Percentiles rank a stretch among this genome's conserved stretches.
phyloP scores from a whole-genome alignment of 768 basidiomycete genomes.

The Fomitopsis serialis region DNA sequence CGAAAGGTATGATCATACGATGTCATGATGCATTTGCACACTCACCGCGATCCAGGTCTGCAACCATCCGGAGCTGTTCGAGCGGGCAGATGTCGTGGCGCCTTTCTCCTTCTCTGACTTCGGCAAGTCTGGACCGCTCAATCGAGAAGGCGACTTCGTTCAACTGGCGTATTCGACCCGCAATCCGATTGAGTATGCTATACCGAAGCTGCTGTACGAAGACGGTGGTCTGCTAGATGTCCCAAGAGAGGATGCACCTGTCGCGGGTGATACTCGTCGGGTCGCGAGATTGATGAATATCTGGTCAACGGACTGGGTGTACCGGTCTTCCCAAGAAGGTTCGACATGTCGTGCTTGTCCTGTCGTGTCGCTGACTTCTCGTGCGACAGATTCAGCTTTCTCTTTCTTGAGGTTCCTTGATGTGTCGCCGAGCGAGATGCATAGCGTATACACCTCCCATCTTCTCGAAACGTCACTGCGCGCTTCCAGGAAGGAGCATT shows the following conservation, averaged over 20 bases:
- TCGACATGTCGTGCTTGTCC: conserved; percentile 12
- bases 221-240: conserved; percentile 71
- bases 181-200: conserved; percentile 74
- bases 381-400: conserved; percentile 50
- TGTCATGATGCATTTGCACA: not conserved
- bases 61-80: conserved; percentile 97
- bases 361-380: not conserved
- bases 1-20: conserved; percentile 60
- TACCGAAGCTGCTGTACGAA: conserved; percentile 74
- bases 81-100: conserved; percentile 91
- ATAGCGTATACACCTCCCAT: conserved; percentile 53
- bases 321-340: conserved; percentile 54
- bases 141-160: conserved; percentile 83
- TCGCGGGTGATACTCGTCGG: conserved; percentile 47
- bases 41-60: conserved; percentile 59
- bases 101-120: conserved; percentile 88
- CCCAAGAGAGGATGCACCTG: conserved; percentile 48
- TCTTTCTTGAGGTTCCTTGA: conserved; percentile 74
- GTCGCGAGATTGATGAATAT: conserved; percentile 77
- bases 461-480: conserved; percentile 51
- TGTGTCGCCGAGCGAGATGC: conserved; percentile 58
- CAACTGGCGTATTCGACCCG: conserved; percentile 79
- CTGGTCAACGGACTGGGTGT: conserved; percentile 83
- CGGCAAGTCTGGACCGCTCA: conserved; percentile 74
- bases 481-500: conserved; percentile 40